phyloP scores from a whole-genome alignment of 495 filamentous ascomycete genomes.

The Lineolata rhizophorae region DNA sequence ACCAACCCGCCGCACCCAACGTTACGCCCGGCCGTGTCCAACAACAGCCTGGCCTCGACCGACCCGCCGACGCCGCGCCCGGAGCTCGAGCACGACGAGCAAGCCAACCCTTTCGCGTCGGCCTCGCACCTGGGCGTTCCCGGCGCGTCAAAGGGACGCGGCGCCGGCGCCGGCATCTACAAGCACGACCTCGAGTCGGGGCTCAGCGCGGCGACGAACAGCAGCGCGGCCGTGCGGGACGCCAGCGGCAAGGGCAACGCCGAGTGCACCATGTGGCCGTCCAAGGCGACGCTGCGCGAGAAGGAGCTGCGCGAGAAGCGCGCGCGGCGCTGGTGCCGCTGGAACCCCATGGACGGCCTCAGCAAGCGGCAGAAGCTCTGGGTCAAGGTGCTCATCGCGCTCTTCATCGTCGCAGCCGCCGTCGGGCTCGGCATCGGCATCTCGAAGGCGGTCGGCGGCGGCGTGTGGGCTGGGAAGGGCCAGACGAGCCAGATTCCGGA shows the following conservation, averaged over 20 bases:
- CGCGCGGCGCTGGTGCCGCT: slow-evolving; percentile 9
- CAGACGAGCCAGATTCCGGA: slow-evolving; percentile 9
- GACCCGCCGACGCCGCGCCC: too few species aligned
- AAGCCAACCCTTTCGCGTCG: too few species aligned
- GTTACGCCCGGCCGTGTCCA: too few species aligned
- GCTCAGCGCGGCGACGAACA: too few species aligned
- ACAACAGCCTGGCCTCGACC: too few species aligned
- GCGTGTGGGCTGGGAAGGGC: slow-evolving; percentile 23
- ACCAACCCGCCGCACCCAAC: too few species aligned
- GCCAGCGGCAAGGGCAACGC: too few species aligned
- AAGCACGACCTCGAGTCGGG: neutral
- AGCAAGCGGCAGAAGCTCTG: slow-evolving; percentile 27
- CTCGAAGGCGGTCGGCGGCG: slow-evolving; percentile 34
- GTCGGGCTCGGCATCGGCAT: slow-evolving; percentile 42
- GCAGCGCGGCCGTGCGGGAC: too few species aligned
- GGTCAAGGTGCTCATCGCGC: slow-evolving; percentile 29
- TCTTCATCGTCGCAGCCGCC: slow-evolving; percentile 34
- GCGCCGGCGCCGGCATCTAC: neutral
- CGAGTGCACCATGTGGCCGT: slow-evolving; percentile 24
- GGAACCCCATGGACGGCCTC: slow-evolving; percentile 24
- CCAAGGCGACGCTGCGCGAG: slow-evolving; percentile 15
- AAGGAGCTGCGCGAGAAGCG: slow-evolving; percentile 11
- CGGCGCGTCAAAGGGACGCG: too few species aligned
- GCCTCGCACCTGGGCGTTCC: too few species aligned
- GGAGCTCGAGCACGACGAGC: too few species aligned